Evolutionary conservation across 148 eudicot genomes (phyloP), one percentile per base, ranked within the genome.

Genomic region (Amaranthus cruentus): DNA sequence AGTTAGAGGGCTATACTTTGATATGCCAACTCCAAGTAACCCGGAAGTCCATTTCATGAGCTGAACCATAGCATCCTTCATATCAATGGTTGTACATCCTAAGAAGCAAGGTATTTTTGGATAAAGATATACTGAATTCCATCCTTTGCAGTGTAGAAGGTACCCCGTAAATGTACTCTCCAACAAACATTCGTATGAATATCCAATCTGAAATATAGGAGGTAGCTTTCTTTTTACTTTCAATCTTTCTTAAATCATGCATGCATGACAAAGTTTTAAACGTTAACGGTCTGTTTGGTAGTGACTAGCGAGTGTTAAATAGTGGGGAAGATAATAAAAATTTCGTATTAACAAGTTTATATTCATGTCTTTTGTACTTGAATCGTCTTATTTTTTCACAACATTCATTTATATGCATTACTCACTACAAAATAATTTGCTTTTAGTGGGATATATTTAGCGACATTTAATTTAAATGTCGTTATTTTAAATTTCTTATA

Each of bases 11-110:
- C 81, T 73, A 57, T 59, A 73, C 56, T 78, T 73, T 2, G 81
- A 78, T 15, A 78, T 59, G 55, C 77, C 81, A 78, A 78, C 73
- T 21, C 81, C 81, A 15, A 78, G 44, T 72, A 73, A 78, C 14
- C 73, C 77, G 9, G 81, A 73, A 18, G 81, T 66, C 81, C 81
- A 78, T 68, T 78, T 78, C 69, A 73, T 73, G 3, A 78, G 53
- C 51, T 78, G 81, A 54, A 78, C 73, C 69, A 73, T 78, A 0
- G 81, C 77, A 14, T 78, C 81, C 71, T 78, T 78, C 81, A 78
- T 78, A 69, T 78, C 81, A 56, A 78, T 70, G 46, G 77, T 67
- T 6, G 81, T 75, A 59, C 77, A 73, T 64, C 81, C 81, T 56
- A 78, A 68, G 77, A 78, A 78, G 66, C 81, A 78, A 4, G 81